Conservation (phyloP, 2,329 filamentous ascomycete species). For the Arthrobotrys sphaeroides region DNA sequence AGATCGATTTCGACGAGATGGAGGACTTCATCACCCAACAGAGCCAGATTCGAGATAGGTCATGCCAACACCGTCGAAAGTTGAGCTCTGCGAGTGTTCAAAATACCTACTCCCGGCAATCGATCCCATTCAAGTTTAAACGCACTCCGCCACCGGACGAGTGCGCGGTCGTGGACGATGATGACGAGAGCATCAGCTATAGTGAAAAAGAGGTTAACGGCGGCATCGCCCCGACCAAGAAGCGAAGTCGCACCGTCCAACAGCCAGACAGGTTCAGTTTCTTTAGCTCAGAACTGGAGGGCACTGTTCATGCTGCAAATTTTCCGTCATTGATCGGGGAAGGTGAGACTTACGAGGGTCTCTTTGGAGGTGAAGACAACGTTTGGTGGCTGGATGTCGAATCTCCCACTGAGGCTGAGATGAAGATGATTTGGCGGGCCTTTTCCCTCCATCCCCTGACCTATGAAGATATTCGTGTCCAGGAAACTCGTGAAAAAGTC, state of each 20-base stretch:
- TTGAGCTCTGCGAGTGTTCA: slow-evolving; percentile 55
- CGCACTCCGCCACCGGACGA: slow-evolving; percentile 35
- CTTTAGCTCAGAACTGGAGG: slow-evolving; percentile 94
- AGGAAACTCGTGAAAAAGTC: slow-evolving; percentile 97
- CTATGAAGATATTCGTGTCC: slow-evolving; percentile 94
- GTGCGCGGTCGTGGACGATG: slow-evolving; percentile 51
- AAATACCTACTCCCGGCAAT: slow-evolving; percentile 51
- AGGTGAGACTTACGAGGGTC: slow-evolving; percentile 85
- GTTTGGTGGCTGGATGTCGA: slow-evolving; percentile 93
- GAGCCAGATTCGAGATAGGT: slow-evolving; percentile 47
- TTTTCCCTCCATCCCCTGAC: slow-evolving; percentile 97
- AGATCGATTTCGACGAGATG: slow-evolving; percentile 88
- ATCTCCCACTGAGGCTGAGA: slow-evolving; percentile 89
- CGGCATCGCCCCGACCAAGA: neutral
- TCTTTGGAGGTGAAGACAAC: slow-evolving; percentile 76
- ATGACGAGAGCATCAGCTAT: slow-evolving; percentile 37
- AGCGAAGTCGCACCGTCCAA: slow-evolving; percentile 21
- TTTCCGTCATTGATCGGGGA: slow-evolving; percentile 75
- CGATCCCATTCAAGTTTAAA: slow-evolving; percentile 50
- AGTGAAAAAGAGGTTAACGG: slow-evolving; percentile 36
- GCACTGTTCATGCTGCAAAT: slow-evolving; percentile 88
- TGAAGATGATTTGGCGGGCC: slow-evolving; percentile 89
- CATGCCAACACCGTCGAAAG: slow-evolving; percentile 56
- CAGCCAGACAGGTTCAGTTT: slow-evolving; percentile 86
- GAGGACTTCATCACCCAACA: slow-evolving; percentile 83